phyloP scores from a whole-genome alignment of 441 rosid species.

The Pelargonium fulgidum region DNA sequence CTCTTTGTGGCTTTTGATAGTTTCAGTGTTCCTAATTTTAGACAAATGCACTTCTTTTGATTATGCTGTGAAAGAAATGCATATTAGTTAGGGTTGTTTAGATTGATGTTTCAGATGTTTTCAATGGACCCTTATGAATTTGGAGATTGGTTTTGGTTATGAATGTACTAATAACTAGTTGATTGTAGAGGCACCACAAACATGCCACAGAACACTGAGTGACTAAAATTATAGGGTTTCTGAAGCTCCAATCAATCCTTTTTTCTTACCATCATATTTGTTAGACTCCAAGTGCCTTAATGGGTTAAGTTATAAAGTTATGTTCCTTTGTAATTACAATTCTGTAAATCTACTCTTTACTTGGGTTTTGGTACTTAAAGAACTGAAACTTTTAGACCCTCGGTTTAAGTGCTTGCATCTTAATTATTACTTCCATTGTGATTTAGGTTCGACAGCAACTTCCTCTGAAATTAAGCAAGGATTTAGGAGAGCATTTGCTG shows the following conservation, averaged over 20 bases:
- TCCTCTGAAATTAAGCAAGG: slow-evolving; percentile 71
- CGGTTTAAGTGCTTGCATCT: not conserved
- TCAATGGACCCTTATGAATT: not conserved
- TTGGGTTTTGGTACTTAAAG: not conserved
- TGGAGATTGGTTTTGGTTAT: not conserved
- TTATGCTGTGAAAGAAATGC: not conserved
- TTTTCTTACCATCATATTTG: not conserved
- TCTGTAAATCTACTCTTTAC: not conserved
- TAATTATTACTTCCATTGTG: not conserved
- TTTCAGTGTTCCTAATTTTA: not conserved
- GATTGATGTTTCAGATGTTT: not conserved
- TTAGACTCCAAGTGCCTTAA: not conserved
- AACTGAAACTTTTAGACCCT: no score
- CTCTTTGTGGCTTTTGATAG: not conserved
- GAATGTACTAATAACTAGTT: not conserved
- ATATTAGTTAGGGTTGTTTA: not conserved
- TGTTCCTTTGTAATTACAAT: not conserved
- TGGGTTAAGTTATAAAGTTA: not conserved
- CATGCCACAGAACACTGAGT: no score
- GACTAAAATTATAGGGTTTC: no score
- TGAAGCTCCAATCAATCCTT: no score
- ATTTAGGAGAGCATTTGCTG: slow-evolving; percentile 71
- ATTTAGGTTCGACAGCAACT: slow-evolving; percentile 49
- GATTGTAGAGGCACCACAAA: no score
- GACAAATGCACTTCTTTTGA: not conserved